phyloP scores from a whole-genome alignment of 768 basidiomycete species.

The Suillus cothurnatus region DNA sequence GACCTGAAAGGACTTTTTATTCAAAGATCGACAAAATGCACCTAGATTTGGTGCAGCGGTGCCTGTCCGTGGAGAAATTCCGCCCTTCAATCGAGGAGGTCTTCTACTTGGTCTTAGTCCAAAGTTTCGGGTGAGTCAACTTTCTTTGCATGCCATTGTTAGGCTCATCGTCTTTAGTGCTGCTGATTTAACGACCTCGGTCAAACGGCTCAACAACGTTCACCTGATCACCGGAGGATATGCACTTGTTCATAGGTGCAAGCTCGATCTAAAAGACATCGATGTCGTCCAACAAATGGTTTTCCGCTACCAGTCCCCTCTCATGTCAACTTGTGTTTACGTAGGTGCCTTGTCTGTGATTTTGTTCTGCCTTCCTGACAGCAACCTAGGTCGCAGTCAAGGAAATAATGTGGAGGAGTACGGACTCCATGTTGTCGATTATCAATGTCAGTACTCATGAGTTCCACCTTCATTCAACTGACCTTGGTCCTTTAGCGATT shows the following conservation, averaged over 20 bases:
- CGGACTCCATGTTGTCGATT: background rate
- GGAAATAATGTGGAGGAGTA: background rate
- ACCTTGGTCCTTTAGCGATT: slow-evolving; percentile 19
- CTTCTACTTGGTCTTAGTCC: background rate
- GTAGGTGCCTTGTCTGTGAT: background rate
- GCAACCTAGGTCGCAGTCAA: background rate
- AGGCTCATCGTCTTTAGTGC: background rate
- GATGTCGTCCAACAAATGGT: background rate
- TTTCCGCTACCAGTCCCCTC: background rate
- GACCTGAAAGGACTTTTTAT: background rate
- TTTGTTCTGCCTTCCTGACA: background rate
- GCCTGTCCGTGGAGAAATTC: background rate
- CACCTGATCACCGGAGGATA: background rate
- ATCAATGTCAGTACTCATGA: background rate
- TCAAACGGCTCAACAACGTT: background rate
- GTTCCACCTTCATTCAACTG: background rate
- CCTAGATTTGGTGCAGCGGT: background rate
- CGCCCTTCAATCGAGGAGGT: background rate
- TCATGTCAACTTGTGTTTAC: background rate
- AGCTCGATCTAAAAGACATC: background rate
- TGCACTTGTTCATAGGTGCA: background rate
- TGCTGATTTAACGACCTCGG: background rate
- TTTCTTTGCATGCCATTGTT: background rate
- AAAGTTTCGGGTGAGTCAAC: background rate
- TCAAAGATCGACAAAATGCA: background rate